Evolutionary conservation across 2,329 filamentous ascomycete genomes (phyloP).

Genomic region (Paraconiothyrium brasiliense): DNA sequence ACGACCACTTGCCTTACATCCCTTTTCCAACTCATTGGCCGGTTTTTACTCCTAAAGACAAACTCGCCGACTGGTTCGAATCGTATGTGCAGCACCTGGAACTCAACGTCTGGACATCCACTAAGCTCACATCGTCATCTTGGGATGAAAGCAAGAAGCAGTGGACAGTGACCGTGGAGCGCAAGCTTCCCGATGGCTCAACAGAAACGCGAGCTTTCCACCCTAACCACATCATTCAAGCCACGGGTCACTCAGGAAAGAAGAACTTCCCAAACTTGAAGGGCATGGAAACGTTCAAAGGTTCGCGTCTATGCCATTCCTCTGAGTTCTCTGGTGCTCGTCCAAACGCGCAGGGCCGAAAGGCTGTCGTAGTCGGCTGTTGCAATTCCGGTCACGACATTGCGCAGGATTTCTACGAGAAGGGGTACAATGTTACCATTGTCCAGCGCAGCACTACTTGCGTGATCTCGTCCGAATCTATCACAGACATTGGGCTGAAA

Average conservation of each 20-base stretch:
- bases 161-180: conserved; percentile 51
- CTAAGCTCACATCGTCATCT: conserved; percentile 46
- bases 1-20: conserved; percentile 51
- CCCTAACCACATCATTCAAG: conserved; percentile 42
- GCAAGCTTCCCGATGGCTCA: conserved; percentile 32
- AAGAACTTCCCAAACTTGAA: conserved; percentile 43
- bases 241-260: conserved; percentile 44
- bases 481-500: conserved; percentile 41
- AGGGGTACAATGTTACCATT: conserved; percentile 56
- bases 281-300: conserved; percentile 48
- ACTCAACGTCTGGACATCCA: conserved; percentile 53
- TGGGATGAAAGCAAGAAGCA: conserved; percentile 49
- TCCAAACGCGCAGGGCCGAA: conserved; percentile 50
- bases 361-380: conserved; percentile 57
- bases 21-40: conserved; percentile 45
- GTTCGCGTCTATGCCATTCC: conserved; percentile 44
- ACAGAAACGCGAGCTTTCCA: conserved; percentile 36
- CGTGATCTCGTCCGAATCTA: conserved; percentile 41
- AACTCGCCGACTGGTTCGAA: conserved; percentile 51
- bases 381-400: conserved; percentile 62
- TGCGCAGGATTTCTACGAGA: conserved; percentile 58
- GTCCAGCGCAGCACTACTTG: conserved; percentile 57
- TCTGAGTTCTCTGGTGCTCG: conserved; percentile 46
- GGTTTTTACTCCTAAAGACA: conserved; percentile 45
- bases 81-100: conserved; percentile 49